Conservation (phyloP, 2,329 filamentous ascomycete genomes). For the Aspergillus latus region DNA sequence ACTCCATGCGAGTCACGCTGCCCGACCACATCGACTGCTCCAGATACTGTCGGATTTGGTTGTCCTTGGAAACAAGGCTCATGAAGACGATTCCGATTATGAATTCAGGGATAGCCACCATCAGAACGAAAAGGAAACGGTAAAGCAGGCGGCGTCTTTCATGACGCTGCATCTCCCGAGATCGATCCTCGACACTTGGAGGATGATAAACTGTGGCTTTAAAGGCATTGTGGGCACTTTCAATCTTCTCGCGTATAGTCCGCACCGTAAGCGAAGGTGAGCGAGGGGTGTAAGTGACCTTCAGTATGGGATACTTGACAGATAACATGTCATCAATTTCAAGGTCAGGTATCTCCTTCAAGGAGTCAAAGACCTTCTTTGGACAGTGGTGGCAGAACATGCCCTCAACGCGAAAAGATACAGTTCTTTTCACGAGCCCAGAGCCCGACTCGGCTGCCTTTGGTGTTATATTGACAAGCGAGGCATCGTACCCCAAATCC, state of each 20-base stretch:
- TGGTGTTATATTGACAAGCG: conserved; percentile 50
- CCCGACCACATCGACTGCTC: conserved; percentile 71
- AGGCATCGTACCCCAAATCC: conserved; percentile 65
- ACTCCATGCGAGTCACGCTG: conserved; percentile 70
- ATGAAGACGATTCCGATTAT: conserved; percentile 88
- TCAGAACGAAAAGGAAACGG: conserved; percentile 68
- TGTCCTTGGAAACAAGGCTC: conserved; percentile 67
- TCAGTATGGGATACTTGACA: conserved; percentile 65
- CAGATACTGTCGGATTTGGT: conserved; percentile 62
- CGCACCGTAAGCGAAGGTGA: conserved; percentile 72
- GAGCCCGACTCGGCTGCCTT: conserved; percentile 33
- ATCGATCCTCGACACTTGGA: conserved; percentile 79
- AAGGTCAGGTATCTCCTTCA: conserved; percentile 51
- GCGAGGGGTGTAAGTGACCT: conserved; percentile 67
- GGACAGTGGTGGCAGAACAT: conserved; percentile 76
- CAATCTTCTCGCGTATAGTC: conserved; percentile 67
- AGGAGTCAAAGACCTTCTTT: conserved; percentile 39
- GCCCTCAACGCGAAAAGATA: conserved; percentile 67
- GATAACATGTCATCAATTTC: conserved; percentile 49
- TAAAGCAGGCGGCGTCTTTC: conserved; percentile 68
- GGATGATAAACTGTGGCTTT: conserved; percentile 71
- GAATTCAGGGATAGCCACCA: conserved; percentile 77
- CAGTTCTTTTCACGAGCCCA: conserved; percentile 49
- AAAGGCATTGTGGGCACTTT: conserved; percentile 65
- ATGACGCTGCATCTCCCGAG: conserved; percentile 67